Evolutionary conservation across 176 grass and related monocot species (phyloP).

Genomic region (Aegilops sharonensis): DNA sequence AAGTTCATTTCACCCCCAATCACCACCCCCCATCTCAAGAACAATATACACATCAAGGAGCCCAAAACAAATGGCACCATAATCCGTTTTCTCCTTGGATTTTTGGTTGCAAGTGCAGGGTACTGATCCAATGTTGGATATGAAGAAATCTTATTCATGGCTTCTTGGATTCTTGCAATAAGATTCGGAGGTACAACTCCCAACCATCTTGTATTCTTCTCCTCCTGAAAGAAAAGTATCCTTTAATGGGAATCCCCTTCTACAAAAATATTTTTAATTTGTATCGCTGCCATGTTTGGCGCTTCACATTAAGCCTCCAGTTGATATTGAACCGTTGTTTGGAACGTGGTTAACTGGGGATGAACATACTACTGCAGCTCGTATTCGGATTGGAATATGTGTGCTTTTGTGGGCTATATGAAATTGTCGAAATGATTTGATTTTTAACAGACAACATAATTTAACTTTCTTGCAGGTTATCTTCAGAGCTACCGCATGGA

Average conservation of each 20-base stretch:
- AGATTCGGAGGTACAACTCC: constrained; percentile 3
- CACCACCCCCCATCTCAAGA: background rate
- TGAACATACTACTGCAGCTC: too few species aligned
- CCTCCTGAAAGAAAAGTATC: background rate
- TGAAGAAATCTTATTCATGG: background rate
- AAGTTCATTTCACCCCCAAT: background rate
- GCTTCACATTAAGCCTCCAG: background rate
- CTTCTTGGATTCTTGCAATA: background rate
- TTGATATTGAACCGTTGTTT: too few species aligned
- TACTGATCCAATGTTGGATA: background rate
- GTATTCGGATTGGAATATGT: too few species aligned
- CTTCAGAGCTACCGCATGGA: too few species aligned
- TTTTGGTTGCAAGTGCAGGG: constrained; percentile 12
- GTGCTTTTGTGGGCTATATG: too few species aligned
- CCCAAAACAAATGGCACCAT: background rate
- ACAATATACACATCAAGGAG: background rate
- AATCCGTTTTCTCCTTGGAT: background rate
- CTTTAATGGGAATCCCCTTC: background rate
- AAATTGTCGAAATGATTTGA: too few species aligned
- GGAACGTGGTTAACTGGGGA: too few species aligned
- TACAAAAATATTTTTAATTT: background rate
- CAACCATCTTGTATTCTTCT: background rate
- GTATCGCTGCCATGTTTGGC: background rate
- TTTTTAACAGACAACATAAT: too few species aligned
- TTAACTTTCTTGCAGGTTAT: too few species aligned